A percentile compares a stretch with the other conserved stretches of the same genome.
phyloP scores from a whole-genome alignment of 176 grass and related monocot genomes.

The Carex scoparia region DNA sequence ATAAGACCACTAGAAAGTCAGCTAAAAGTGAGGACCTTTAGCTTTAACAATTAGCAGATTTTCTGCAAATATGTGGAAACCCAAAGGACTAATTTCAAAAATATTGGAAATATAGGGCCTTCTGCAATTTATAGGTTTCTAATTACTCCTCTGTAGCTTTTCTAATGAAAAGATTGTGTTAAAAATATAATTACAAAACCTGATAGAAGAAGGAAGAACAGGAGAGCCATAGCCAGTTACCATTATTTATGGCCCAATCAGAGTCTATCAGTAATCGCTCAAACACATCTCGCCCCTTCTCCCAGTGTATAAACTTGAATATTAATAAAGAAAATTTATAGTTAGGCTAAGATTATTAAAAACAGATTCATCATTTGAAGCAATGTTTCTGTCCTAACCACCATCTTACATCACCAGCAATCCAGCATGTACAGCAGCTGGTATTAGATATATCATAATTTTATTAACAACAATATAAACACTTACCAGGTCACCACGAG shows the following conservation, averaged over 20 bases:
- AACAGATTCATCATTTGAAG: not conserved
- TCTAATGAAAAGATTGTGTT: not conserved
- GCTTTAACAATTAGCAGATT: not conserved
- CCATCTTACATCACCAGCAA: not conserved
- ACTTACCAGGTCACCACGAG: slow-evolving; percentile 79
- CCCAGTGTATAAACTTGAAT: slow-evolving; percentile 89
- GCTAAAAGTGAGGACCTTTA: not conserved
- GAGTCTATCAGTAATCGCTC: slow-evolving; percentile 84
- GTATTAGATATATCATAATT: not conserved
- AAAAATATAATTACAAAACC: slow-evolving; percentile 21
- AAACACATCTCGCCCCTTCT: slow-evolving; percentile 86
- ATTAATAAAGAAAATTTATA: not conserved
- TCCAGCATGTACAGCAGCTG: not conserved
- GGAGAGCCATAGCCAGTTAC: slow-evolving; percentile 92
- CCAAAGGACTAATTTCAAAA: not conserved
- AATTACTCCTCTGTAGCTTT: not conserved
- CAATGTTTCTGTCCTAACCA: not conserved
- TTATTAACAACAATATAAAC: not conserved
- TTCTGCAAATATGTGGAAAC: not conserved
- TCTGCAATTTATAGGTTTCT: not conserved
- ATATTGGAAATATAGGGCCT: not conserved
- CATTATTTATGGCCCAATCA: slow-evolving; percentile 91
- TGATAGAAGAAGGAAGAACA: slow-evolving; percentile 97
- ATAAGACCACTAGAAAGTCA: not conserved
- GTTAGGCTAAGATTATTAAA: not conserved